phyloP scores from a whole-genome alignment of 2,329 filamentous ascomycete genomes.

The Reticulascus tulasneorum region DNA sequence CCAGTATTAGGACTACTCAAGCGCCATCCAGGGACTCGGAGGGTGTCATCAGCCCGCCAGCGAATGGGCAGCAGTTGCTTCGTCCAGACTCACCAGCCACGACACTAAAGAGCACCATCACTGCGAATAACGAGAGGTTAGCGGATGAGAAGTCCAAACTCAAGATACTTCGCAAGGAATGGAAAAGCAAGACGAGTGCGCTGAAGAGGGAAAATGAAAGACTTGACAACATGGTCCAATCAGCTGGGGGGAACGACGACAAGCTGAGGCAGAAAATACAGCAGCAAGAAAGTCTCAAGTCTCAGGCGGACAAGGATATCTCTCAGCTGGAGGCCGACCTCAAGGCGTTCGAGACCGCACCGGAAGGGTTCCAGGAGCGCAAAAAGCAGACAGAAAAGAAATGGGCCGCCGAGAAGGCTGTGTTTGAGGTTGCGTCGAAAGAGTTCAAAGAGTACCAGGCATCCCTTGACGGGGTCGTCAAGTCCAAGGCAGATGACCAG shows the following conservation, averaged over 20 bases:
- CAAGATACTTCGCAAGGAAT: conserved; percentile 70
- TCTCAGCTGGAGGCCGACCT: conserved; percentile 53
- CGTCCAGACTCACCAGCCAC: conserved; percentile 74
- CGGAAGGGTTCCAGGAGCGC: conserved; percentile 55
- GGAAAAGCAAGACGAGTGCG: conserved; percentile 63
- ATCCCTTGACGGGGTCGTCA: conserved; percentile 58
- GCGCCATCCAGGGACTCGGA: conserved; percentile 41
- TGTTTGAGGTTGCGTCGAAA: conserved; percentile 55
- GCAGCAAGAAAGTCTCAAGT: conserved; percentile 71
- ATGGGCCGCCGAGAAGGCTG: conserved; percentile 52
- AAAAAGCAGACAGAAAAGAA: conserved; percentile 52
- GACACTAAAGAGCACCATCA: conserved; percentile 72
- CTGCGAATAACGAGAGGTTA: conserved; percentile 66
- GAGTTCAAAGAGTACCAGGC: conserved; percentile 56
- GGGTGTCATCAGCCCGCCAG: conserved; percentile 25
- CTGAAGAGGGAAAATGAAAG: conserved; percentile 72
- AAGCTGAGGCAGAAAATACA: conserved; percentile 70
- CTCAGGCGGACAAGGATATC: conserved; percentile 57
- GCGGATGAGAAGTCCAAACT: conserved; percentile 65
- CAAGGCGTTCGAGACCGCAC: conserved; percentile 61
- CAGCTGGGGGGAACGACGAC: conserved; percentile 70
- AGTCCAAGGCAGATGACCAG: conserved; percentile 61
- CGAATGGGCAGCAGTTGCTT: conserved; percentile 53
- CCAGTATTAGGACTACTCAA: conserved; percentile 64
- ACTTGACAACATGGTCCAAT: conserved; percentile 61